A percentile compares a stretch with the other conserved stretches of the same genome.
Evolutionary conservation across 75 land plant genomes (phyloP).

Genomic region (Pseudotsuga menziesii): DNA sequence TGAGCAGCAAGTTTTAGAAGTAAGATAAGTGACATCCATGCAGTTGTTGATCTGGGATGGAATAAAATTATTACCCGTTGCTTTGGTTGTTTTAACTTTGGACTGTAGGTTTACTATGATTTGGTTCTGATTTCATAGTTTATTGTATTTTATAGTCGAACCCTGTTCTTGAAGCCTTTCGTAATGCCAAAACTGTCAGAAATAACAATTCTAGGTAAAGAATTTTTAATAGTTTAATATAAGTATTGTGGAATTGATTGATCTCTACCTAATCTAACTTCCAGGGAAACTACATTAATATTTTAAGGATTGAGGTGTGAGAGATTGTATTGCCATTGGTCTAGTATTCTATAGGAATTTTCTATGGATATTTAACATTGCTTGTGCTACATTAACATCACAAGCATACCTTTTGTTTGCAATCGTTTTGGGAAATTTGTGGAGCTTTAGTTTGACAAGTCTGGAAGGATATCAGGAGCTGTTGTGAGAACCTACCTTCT

Average conservation of each 20-base stretch:
- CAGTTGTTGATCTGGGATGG: background rate
- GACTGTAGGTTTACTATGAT: background rate
- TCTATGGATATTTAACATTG: background rate
- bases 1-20: slow-evolving; percentile 95
- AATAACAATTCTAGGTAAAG: slow-evolving; percentile 87
- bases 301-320: background rate
- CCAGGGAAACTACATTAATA: background rate
- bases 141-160: slow-evolving; percentile 60
- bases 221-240: background rate
- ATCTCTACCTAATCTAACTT: background rate
- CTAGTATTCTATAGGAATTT: background rate
- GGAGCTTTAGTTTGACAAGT: slow-evolving; percentile 92
- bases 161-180: slow-evolving; percentile 95
- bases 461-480: slow-evolving; percentile 96
- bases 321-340: background rate
- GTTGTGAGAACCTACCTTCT: slow-evolving; percentile 93
- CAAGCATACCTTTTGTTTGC: slow-evolving; percentile 13
- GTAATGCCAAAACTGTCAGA: slow-evolving; percentile 69
- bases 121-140: background rate
- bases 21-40: slow-evolving; percentile 17
- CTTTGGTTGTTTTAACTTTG: background rate
- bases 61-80: background rate
- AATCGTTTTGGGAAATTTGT: slow-evolving; percentile 99
- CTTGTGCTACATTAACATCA: background rate
- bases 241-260: background rate